Base-by-base conservation (phyloP, 2,329 filamentous ascomycete genomes). In the Calonectria naviculata region DNA sequence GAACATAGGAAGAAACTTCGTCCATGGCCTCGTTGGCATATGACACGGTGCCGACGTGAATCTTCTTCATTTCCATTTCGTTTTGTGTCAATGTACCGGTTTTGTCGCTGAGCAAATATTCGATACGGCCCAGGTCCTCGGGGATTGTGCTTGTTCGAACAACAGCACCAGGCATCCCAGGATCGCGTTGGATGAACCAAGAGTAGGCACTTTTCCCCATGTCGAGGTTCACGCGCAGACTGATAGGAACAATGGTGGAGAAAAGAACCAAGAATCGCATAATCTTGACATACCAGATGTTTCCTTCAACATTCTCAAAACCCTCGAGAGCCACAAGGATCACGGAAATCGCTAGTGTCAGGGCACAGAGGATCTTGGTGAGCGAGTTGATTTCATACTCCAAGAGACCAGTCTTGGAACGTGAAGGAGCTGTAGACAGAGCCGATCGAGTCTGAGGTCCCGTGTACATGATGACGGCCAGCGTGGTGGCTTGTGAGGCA, bases 11-110 rank as follows among this genome's bases (percentile, higher is more conserved):
- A 15, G 91, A 87, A 15, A 99, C 97, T 84, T 99, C 97, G 76
- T 98, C 97, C 97, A 99, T 99, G 12, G 97, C 96, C 80, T 99
- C 97, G 77, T 98, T 98, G 38, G 96, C 97, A 79, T 99, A 99
- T 1, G 96, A 98, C 1, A 98, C 97, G 12, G 97, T 99, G 12
- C 97, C 97, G 65, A 99, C 94, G 79, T 99, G 97, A 7, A 99
- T 96, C 84, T 99, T 99, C 81, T 97, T 98, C 89, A 99, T 93
- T 80, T 98, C 96, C 95, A 98, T 98, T 79, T 98, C 95, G 79
- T 99, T 99, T 77, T 98, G 95, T 0, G 97, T 99, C 71, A 99
- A 84, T 2, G 97, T 99, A n/a, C 97, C 97, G 0, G 97, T 99
- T 84, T 99, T 99, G 83, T 99, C 97, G 73, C 95, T 98, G 34